These are phyloP conservation scores for Pythium insidiosum DNA, from an alignment of 352 stramenopile genomes.

Conservation along the genomic window DNA sequence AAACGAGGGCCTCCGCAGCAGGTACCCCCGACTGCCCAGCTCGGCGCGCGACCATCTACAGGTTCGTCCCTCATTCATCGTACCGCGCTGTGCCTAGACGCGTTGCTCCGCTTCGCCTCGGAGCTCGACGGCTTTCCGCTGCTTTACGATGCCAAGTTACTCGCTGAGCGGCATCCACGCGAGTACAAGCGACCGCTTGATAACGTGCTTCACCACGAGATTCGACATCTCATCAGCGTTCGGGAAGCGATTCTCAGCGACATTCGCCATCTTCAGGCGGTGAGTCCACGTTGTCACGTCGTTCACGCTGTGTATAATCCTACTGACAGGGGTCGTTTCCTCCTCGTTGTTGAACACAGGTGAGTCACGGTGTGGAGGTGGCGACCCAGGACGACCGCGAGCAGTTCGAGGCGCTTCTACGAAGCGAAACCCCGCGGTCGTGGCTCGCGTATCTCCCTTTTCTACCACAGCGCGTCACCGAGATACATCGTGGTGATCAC, in stretches of 20 bases:
- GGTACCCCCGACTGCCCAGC: neutral
- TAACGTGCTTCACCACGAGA: slow-evolving; percentile 10
- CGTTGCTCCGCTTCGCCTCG: slow-evolving; percentile 2
- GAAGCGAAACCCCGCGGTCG: neutral
- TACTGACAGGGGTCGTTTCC: neutral
- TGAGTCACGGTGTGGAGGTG: neutral
- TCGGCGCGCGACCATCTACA: neutral
- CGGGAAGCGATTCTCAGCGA: neutral
- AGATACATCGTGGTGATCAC: neutral
- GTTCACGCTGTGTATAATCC: neutral
- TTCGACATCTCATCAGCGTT: neutral
- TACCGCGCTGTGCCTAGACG: slow-evolving; percentile 2
- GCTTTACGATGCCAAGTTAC: neutral
- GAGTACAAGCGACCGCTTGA: slow-evolving; percentile 19
- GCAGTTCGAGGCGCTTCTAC: slow-evolving; percentile 1
- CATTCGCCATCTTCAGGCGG: slow-evolving; percentile 12
- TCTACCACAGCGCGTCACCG: neutral
- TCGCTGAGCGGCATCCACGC: slow-evolving; percentile 6
- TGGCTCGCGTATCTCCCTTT: neutral
- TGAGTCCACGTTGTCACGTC: neutral
- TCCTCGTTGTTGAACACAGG: slow-evolving; percentile 4
- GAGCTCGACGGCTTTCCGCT: slow-evolving; percentile 11
- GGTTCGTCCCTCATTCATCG: neutral
- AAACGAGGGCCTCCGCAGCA: neutral
- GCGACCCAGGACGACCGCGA: neutral